Evolutionary conservation across 148 eudicot genomes (phyloP).

Genomic region (Cornus suecica): DNA sequence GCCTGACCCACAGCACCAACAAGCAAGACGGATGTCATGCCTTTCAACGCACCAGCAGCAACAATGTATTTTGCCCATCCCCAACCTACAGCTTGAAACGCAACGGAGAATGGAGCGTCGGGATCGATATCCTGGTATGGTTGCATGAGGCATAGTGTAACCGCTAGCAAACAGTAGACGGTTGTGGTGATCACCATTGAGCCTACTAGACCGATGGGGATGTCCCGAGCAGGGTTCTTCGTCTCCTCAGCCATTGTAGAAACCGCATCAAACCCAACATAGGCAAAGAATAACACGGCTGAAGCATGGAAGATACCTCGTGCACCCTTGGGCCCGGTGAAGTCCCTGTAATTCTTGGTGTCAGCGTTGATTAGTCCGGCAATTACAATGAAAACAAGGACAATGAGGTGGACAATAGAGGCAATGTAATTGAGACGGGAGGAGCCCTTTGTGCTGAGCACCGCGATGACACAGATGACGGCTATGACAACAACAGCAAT

Average conservation of each 20-base stretch:
- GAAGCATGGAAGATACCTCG: slow-evolving; percentile 41
- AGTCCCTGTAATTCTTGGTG: slow-evolving; percentile 20
- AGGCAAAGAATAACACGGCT: slow-evolving; percentile 41
- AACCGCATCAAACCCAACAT: slow-evolving; percentile 60
- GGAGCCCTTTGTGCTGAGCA: slow-evolving; percentile 36
- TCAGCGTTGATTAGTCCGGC: slow-evolving; percentile 37
- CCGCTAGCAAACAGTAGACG: slow-evolving; percentile 47
- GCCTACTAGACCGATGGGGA: slow-evolving; percentile 64
- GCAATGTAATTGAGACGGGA: slow-evolving; percentile 46
- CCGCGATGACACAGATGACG: slow-evolving; percentile 32
- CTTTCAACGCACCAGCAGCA: slow-evolving; percentile 62
- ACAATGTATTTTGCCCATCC: slow-evolving; percentile 58
- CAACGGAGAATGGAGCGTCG: slow-evolving; percentile 56
- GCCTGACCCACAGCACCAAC: slow-evolving; percentile 66
- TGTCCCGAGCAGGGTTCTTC: slow-evolving; percentile 52
- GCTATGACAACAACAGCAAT: slow-evolving; percentile 35
- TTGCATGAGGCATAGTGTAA: slow-evolving; percentile 57
- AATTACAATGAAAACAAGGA: slow-evolving; percentile 38
- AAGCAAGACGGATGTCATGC: slow-evolving; percentile 58
- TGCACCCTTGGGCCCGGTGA: slow-evolving; percentile 20
- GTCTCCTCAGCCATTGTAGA: slow-evolving; percentile 75
- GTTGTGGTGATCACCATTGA: slow-evolving; percentile 50
- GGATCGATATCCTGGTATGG: slow-evolving; percentile 24
- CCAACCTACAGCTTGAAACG: slow-evolving; percentile 50
- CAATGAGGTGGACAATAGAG: slow-evolving; percentile 30